A percentile compares a stretch with the other conserved stretches of the same genome.
Evolutionary conservation across 345 rosid species (phyloP).

Genomic region (Mallotus nudiflorus): DNA sequence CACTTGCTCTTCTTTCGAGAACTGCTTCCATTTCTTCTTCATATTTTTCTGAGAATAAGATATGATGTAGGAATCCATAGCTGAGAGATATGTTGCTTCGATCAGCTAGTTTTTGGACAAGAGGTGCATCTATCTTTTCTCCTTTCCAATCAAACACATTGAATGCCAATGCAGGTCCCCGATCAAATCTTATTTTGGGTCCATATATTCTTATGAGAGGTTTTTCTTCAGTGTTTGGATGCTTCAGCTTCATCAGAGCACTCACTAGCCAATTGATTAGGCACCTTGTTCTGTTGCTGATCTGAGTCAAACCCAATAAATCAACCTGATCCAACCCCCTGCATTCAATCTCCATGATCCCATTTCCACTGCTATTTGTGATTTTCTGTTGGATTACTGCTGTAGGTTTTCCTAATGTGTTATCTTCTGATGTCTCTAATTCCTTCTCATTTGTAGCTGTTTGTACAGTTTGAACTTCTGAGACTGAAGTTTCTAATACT

Average conservation of each 20-base stretch:
- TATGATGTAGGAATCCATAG: slow-evolving; percentile 61
- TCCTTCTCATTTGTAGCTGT: slow-evolving; percentile 26
- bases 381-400: slow-evolving; percentile 15
- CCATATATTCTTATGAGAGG: slow-evolving; percentile 74
- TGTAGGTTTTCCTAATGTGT: slow-evolving; percentile 9
- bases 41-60: slow-evolving; percentile 60
- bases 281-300: slow-evolving; percentile 74
- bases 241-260: slow-evolving; percentile 77
- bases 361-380: slow-evolving; percentile 7
- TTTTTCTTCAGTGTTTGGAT: slow-evolving; percentile 53
- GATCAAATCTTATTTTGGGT: slow-evolving; percentile 73
- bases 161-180: slow-evolving; percentile 89
- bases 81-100: slow-evolving; percentile 70
- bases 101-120: slow-evolving; percentile 89
- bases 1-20: slow-evolving; percentile 44
- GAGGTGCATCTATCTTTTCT: slow-evolving; percentile 68
- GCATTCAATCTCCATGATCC: slow-evolving; percentile 45
- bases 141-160: slow-evolving; percentile 83
- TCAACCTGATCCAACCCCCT: slow-evolving; percentile 76
- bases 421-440: slow-evolving; percentile 9
- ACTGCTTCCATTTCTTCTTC: slow-evolving; percentile 51
- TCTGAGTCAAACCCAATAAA: slow-evolving; percentile 56
- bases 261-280: slow-evolving; percentile 87
- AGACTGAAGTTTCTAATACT: slow-evolving; percentile 11
- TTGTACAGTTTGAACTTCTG: slow-evolving; percentile 26